Evolutionary conservation across 163 green algal species (phyloP).

Genomic region (Prototheca wickerhamii): DNA sequence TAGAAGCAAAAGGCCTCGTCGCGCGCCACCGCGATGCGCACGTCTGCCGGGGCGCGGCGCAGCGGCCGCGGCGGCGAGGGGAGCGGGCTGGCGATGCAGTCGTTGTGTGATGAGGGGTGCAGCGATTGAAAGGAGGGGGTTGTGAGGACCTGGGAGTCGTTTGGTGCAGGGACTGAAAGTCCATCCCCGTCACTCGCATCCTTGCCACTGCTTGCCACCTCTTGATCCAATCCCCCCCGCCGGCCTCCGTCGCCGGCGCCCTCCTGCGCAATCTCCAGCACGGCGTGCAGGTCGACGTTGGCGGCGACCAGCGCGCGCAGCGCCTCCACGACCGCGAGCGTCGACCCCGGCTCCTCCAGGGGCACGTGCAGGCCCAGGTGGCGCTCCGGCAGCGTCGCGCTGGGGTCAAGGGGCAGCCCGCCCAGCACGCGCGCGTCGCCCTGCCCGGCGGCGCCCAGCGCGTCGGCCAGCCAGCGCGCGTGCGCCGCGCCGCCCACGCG

Average conservation of each 20-base stretch:
- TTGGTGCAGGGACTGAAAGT: too few species aligned
- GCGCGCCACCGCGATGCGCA: slow-evolving; percentile 66
- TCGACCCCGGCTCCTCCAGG: slow-evolving; percentile 17
- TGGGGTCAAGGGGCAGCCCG: slow-evolving; percentile 39
- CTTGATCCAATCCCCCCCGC: neutral
- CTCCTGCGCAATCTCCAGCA: slow-evolving; percentile 42
- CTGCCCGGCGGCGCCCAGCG: slow-evolving; percentile 28
- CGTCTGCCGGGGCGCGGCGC: too few species aligned
- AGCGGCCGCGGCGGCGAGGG: too few species aligned
- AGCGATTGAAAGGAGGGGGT: too few species aligned
- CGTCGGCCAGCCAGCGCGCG: slow-evolving; percentile 46
- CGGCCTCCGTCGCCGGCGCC: slow-evolving; percentile 3
- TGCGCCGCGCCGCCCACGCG: slow-evolving; percentile 43
- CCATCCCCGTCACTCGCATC: too few species aligned
- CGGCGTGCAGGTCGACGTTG: slow-evolving; percentile 48
- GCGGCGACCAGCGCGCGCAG: slow-evolving; percentile 37
- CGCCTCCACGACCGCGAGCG: slow-evolving; percentile 15
- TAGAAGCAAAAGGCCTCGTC: slow-evolving; percentile 83
- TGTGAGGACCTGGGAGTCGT: too few species aligned
- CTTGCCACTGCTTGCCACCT: neutral
- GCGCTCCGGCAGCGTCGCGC: slow-evolving; percentile 40
- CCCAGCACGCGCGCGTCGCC: slow-evolving; percentile 34
- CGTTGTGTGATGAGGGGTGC: too few species aligned
- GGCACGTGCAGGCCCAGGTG: slow-evolving; percentile 54
- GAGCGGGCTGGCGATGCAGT: too few species aligned